Evolutionary conservation across 2,329 filamentous ascomycete species (phyloP).

Genomic region (Ascochyta rabiei): DNA sequence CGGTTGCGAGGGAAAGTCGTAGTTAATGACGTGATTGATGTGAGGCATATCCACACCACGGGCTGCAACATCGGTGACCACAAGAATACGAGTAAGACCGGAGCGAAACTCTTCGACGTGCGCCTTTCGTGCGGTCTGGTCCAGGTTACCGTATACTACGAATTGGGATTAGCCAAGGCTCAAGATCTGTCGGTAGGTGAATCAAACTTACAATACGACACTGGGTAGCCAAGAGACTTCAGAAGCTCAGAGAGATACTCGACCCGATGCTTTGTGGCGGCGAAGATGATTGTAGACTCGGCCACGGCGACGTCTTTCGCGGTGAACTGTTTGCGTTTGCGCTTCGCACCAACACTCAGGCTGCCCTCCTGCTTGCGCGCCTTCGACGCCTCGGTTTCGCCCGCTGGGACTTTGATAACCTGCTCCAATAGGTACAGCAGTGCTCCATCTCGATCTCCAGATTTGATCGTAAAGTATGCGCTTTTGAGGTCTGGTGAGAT

Average conservation of each 20-base stretch:
- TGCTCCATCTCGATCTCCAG: slow-evolving; percentile 90
- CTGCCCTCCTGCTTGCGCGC: slow-evolving; percentile 54
- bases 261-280: slow-evolving; percentile 95
- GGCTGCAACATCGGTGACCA: slow-evolving; percentile 95
- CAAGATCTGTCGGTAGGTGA: background rate
- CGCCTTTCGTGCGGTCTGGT: slow-evolving; percentile 89
- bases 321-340: slow-evolving; percentile 67
- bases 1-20: slow-evolving; percentile 94
- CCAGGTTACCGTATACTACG: slow-evolving; percentile 84
- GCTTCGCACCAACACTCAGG: slow-evolving; percentile 67
- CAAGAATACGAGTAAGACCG: slow-evolving; percentile 85
- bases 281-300: slow-evolving; percentile 93
- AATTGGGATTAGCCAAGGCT: background rate
- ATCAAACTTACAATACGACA: slow-evolving; percentile 67
- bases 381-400: slow-evolving; percentile 62
- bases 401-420: slow-evolving; percentile 85
- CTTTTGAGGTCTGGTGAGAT: slow-evolving; percentile 95
- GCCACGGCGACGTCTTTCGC: slow-evolving; percentile 76
- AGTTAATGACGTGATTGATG: slow-evolving; percentile 97
- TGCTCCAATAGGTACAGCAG: slow-evolving; percentile 88
- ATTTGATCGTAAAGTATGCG: slow-evolving; percentile 92
- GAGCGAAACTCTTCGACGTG: slow-evolving; percentile 89
- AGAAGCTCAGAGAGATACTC: slow-evolving; percentile 89
- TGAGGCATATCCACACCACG: slow-evolving; percentile 98
- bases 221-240: slow-evolving; percentile 79